Conservation (phyloP, 1,284 basidiomycete species). For the Moesziomyces sp. region DNA sequence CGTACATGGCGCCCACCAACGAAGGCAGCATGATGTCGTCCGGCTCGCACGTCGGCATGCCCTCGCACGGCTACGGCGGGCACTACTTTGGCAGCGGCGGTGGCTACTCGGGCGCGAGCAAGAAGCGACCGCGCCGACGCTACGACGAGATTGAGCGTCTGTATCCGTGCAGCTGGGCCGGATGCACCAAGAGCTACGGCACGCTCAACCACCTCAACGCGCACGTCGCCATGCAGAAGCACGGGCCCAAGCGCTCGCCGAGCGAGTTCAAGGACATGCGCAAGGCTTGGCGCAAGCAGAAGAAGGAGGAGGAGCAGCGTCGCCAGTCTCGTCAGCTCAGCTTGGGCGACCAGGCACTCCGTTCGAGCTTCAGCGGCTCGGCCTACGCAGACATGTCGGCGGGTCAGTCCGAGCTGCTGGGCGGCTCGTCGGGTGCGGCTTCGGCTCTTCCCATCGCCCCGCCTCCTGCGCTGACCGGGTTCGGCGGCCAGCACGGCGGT, state of each 20-base stretch:
- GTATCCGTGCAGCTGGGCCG: conserved; percentile 83
- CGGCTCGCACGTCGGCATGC: conserved; percentile 11
- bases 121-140: conserved; percentile 57
- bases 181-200: conserved; percentile 84
- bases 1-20: conserved; percentile 49
- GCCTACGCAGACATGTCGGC: conserved; percentile 12
- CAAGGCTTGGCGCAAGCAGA: conserved; percentile 92
- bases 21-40: conserved; percentile 22
- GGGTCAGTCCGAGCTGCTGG: conserved; percentile 1
- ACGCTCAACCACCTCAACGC: conserved; percentile 92
- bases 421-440: conserved; percentile 5
- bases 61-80: conserved; percentile 20
- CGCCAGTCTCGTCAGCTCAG: conserved; percentile 32
- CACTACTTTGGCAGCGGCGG: conserved; percentile 34
- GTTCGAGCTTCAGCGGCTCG: conserved; percentile 22
- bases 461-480: conserved; percentile 23
- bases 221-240: conserved; percentile 91
- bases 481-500: conserved; percentile 11
- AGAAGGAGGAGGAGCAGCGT: conserved; percentile 76
- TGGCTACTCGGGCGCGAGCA: conserved; percentile 35
- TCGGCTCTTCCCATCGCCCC: conserved; percentile 22
- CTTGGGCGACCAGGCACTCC: conserved; percentile 16
- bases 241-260: conserved; percentile 83
- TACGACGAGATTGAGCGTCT: conserved; percentile 79
- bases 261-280: conserved; percentile 96